These are phyloP conservation scores for Mallotus nudiflorus DNA, from an alignment of 345 rosid genomes.

Conservation along the genomic window DNA sequence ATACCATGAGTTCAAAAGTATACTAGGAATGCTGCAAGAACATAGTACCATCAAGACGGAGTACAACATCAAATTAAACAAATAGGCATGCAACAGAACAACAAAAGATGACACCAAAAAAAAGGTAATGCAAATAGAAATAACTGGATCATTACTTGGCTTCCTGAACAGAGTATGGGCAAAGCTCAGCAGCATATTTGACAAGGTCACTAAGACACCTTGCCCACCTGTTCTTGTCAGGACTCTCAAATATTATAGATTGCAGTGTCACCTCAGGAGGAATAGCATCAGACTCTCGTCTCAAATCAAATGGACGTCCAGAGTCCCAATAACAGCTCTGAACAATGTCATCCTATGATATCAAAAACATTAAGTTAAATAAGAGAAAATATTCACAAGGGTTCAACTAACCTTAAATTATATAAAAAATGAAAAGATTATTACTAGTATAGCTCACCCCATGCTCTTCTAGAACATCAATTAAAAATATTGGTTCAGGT, in stretches of 20 bases:
- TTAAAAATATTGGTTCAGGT: constrained; percentile 83
- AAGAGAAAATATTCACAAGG: background rate
- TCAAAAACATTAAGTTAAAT: background rate
- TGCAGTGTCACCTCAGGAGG: constrained; percentile 95
- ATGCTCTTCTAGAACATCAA: constrained; percentile 96
- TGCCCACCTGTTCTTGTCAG: constrained; percentile 97
- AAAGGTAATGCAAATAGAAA: constrained; percentile 14
- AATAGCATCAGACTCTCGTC: constrained; percentile 85
- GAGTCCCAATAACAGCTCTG: constrained; percentile 97
- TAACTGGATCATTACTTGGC: constrained; percentile 59
- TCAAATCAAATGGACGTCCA: constrained; percentile 87
- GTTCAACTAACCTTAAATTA: constrained; percentile 6
- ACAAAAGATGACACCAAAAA: constrained; percentile 1
- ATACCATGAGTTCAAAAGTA: background rate
- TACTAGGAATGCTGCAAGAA: background rate
- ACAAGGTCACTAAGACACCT: constrained; percentile 94
- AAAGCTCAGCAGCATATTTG: constrained; percentile 91
- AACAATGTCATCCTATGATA: constrained; percentile 89
- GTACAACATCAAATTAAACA: constrained; percentile 8
- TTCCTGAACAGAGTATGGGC: constrained; percentile 90
- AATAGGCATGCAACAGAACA: background rate
- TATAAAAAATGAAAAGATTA: constrained; percentile 14
- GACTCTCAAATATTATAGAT: constrained; percentile 90
- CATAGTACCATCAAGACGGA: background rate
- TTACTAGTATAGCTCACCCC: constrained; percentile 57